Base-by-base conservation (phyloP, 2,329 filamentous ascomycete genomes). In the Niveomyces coronatus region DNA sequence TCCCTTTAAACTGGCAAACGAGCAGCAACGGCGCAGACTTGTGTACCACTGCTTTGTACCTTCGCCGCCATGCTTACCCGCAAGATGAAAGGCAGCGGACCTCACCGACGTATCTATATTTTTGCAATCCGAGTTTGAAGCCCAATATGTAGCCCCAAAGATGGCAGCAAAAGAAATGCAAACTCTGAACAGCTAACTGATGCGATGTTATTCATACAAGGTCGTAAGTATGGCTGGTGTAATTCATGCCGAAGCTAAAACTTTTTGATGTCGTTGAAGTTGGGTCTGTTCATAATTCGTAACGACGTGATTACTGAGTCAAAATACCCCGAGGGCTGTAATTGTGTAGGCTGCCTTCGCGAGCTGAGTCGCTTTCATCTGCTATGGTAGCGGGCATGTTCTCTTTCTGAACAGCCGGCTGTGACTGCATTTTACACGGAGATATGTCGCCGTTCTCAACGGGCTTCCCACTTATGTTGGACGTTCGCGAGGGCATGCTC, bases 321-420 rank as follows among this genome's bases (percentile, higher is more conserved):
- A 38, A 35, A 22, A 42, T 38, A 24, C 29, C 31, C 32, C 36
- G 43, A 34, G 29, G 15, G 20, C 45, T 42, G 42, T 29, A 24
- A 31, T 30, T 38, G 26, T 32, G 29, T 26, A 42, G 35, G 33
- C 38, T 46, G 49, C 17, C 40, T 35, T 34, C 20, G 16, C 28
- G 34, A 17, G 26, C 27, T 5, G 24, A 27, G 5, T 35, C 31
- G 13, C 23, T 31, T 34, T 43, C 34, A 14, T 20, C 26, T 3
- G 23, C 33, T 10, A 18, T 26, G 1, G 58, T 57, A 20, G 61
- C 61, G 9, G 56, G 52, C 44, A 65, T 64, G 53, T 67, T 62
- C 28, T 58, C 58, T 9, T 52, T 47, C 46, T 58, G 63, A 41
- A 61, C 55, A 9, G 54, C 44, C 11, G 47, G 35, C 13, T 45